Conservation (phyloP, 2,329 filamentous ascomycete genomes). For the Stagonosporopsis tanaceti region DNA sequence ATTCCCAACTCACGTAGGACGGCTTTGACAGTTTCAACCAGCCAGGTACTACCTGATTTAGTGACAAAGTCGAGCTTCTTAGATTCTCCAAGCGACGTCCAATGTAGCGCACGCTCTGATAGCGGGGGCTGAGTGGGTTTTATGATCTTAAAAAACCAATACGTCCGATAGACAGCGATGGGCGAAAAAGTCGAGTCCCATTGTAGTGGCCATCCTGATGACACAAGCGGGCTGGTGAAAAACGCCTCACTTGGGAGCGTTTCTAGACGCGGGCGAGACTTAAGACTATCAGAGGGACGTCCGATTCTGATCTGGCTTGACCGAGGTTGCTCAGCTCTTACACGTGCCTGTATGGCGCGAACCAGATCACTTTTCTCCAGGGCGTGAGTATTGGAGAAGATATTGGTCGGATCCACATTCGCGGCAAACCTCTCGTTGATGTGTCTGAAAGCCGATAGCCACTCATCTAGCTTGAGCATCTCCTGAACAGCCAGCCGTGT, state of each 20-base stretch:
- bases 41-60: conserved; percentile 35
- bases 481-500: conserved; percentile 31
- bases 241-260: conserved; percentile 29
- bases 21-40: conserved; percentile 34
- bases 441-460: conserved; percentile 26
- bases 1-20: conserved; percentile 35
- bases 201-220: conserved; percentile 35
- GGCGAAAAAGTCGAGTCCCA: conserved; percentile 39
- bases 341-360: conserved; percentile 12
- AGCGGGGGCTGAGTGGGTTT: conserved; percentile 4
- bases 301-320: neutral
- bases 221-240: conserved; percentile 31
- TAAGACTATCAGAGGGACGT: conserved; percentile 6
- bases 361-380: conserved; percentile 36
- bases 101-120: conserved; percentile 22
- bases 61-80: conserved; percentile 40
- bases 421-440: conserved; percentile 27
- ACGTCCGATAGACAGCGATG: conserved; percentile 27
- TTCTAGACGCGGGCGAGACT: conserved; percentile 18
- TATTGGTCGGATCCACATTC: conserved; percentile 34
- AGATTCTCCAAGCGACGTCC: conserved; percentile 28
- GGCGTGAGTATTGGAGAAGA: conserved; percentile 32
- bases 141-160: conserved; percentile 26
- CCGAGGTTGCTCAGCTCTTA: conserved; percentile 10
- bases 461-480: conserved; percentile 31